phyloP scores from a whole-genome alignment of 2,329 filamentous ascomycete species.

The Phaeophleospora eucalypticola region DNA sequence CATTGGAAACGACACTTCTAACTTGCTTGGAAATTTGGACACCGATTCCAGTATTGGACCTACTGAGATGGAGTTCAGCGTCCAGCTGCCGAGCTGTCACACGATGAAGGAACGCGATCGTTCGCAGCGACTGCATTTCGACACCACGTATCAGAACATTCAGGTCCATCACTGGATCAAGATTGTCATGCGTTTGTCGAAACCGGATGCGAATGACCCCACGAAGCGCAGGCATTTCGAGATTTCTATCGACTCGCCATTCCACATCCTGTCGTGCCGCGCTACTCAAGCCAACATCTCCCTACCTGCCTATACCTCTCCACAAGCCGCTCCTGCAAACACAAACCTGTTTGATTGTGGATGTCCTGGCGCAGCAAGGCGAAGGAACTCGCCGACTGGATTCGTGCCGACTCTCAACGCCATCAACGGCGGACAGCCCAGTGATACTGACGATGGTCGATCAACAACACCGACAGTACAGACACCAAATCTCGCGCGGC shows the following conservation, averaged over 20 bases:
- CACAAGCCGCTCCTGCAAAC: conserved; percentile 30
- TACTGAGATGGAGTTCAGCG: conserved; percentile 91
- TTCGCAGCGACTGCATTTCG: conserved; percentile 68
- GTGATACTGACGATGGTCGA: conserved; percentile 23
- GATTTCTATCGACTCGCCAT: conserved; percentile 92
- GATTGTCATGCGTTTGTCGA: conserved; percentile 91
- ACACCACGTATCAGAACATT: conserved; percentile 90
- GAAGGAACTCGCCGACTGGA: conserved; percentile 47
- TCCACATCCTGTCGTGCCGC: conserved; percentile 87
- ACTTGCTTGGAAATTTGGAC: conserved; percentile 75
- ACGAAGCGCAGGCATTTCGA: conserved; percentile 83
- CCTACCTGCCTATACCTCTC: conserved; percentile 72
- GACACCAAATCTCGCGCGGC: conserved; percentile 50
- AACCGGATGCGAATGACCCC: conserved; percentile 72
- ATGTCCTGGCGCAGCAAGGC: conserved; percentile 61
- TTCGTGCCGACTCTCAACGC: conserved; percentile 57
- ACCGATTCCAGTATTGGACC: conserved; percentile 75
- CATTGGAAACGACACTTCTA: conserved; percentile 54
- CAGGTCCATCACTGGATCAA: conserved; percentile 97
- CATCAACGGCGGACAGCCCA: conserved; percentile 37
- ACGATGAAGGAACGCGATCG: conserved; percentile 72
- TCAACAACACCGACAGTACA: conserved; percentile 14
- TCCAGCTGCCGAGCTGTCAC: conserved; percentile 84
- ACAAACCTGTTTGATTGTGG: conserved; percentile 52
- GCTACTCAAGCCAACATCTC: conserved; percentile 88